phyloP scores from a whole-genome alignment of 306 rosid genomes.

The Cucumis sativus region DNA sequence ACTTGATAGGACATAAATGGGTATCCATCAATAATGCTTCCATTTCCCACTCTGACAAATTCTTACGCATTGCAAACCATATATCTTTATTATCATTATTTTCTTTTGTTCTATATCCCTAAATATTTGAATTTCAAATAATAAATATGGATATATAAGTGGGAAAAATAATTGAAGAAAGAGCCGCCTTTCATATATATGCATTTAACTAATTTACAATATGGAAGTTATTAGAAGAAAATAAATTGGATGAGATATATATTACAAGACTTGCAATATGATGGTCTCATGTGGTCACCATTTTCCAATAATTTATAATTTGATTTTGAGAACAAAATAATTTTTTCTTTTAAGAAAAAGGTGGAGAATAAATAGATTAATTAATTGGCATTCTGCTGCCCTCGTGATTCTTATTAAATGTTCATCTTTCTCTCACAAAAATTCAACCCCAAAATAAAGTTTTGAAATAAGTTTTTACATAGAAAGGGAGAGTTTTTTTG shows the following conservation, averaged over 20 bases:
- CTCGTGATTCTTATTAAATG: slow-evolving; percentile 9
- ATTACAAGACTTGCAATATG: not conserved
- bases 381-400: not conserved
- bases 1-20: too few species aligned
- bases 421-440: not conserved
- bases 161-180: not conserved
- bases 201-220: not conserved
- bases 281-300: not conserved
- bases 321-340: not conserved
- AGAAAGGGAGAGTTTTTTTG: not conserved
- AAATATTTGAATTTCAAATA: too few species aligned
- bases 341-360: too few species aligned
- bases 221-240: not conserved
- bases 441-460: not conserved
- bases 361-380: not conserved
- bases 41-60: too few species aligned
- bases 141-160: too few species aligned
- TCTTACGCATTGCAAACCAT: too few species aligned
- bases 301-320: not conserved
- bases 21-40: too few species aligned
- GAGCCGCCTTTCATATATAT: not conserved
- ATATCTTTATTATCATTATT: too few species aligned
- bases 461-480: not conserved
- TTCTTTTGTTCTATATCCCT: too few species aligned
- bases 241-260: not conserved